phyloP scores from a whole-genome alignment of 495 filamentous ascomycete species.

The Aspergillus funiculosus region DNA sequence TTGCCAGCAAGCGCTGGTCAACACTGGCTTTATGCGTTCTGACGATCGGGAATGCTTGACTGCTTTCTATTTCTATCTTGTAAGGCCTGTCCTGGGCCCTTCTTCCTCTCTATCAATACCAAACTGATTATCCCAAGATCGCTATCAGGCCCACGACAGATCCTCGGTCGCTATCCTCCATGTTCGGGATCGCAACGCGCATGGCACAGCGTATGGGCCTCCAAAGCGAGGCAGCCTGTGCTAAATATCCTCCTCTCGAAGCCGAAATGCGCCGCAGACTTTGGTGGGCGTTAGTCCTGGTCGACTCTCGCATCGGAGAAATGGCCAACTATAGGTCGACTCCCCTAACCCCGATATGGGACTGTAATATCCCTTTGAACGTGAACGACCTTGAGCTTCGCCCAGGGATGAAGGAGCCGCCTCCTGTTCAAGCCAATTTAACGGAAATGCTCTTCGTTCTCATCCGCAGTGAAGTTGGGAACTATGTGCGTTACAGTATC shows the following conservation, averaged over 20 bases:
- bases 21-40: constrained; percentile 39
- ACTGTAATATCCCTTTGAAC: constrained; percentile 50
- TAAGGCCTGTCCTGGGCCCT: constrained; percentile 24
- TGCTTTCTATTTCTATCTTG: constrained; percentile 55
- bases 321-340: constrained; percentile 32
- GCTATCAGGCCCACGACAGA: constrained; percentile 40
- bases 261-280: constrained; percentile 54
- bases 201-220: constrained; percentile 52
- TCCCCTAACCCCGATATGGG: constrained; percentile 47
- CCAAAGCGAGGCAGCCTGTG: constrained; percentile 37
- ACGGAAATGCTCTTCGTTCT: constrained; percentile 51
- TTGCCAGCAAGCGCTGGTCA: constrained; percentile 51
- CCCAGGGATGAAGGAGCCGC: constrained; percentile 43
- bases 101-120: constrained; percentile 9
- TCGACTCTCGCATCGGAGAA: constrained; percentile 49
- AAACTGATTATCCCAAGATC: too few relatives aligned
- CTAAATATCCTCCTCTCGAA: constrained; percentile 38
- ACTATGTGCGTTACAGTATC: constrained; percentile 40
- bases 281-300: constrained; percentile 52
- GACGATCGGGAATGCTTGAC: constrained; percentile 52
- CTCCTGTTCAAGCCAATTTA: constrained; percentile 26
- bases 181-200: constrained; percentile 49
- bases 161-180: constrained; percentile 49
- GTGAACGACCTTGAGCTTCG: constrained; percentile 52
- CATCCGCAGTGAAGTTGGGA: constrained; percentile 43